A percentile compares a stretch with the other conserved stretches of the same genome.
Evolutionary conservation across 2,329 filamentous ascomycete genomes (phyloP).

Genomic region (Helicocarpus griseus): DNA sequence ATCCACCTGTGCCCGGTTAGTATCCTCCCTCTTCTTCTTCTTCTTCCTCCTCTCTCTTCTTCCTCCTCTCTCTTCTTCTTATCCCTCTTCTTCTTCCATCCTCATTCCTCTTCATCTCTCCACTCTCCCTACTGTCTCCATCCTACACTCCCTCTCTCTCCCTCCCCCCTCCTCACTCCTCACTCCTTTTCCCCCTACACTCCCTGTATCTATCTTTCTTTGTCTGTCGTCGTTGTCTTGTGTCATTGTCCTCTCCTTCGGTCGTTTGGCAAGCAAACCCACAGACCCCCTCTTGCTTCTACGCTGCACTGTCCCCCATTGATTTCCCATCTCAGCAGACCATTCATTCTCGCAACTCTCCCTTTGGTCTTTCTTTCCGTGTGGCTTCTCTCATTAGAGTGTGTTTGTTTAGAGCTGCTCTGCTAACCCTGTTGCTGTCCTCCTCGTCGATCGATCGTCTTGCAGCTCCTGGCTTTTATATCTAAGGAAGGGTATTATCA

Average conservation of each 20-base stretch:
- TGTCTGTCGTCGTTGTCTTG: neutral
- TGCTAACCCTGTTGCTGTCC: neutral
- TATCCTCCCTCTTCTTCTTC: neutral
- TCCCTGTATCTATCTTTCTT: neutral
- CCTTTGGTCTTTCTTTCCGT: neutral
- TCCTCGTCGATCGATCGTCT: neutral
- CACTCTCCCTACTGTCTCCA: slow-evolving; percentile 14
- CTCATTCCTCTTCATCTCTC: slow-evolving; percentile 8
- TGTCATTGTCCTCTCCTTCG: neutral
- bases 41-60: neutral
- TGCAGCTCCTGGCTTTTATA: neutral
- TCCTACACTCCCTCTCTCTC: slow-evolving; percentile 12
- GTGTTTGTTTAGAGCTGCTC: neutral
- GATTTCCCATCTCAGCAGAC: neutral
- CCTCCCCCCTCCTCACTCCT: slow-evolving; percentile 13
- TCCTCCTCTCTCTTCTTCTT: neutral
- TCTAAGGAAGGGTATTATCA: too few species aligned
- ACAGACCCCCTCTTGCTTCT: neutral
- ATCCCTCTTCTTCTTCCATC: neutral
- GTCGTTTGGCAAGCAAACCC: too few species aligned
- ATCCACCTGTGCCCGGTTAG: too few species aligned
- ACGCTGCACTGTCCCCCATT: neutral
- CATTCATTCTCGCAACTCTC: neutral
- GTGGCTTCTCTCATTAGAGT: neutral
- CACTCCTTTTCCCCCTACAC: neutral